Conservation (phyloP, 306 rosid genomes). For the Casuarina glauca region DNA sequence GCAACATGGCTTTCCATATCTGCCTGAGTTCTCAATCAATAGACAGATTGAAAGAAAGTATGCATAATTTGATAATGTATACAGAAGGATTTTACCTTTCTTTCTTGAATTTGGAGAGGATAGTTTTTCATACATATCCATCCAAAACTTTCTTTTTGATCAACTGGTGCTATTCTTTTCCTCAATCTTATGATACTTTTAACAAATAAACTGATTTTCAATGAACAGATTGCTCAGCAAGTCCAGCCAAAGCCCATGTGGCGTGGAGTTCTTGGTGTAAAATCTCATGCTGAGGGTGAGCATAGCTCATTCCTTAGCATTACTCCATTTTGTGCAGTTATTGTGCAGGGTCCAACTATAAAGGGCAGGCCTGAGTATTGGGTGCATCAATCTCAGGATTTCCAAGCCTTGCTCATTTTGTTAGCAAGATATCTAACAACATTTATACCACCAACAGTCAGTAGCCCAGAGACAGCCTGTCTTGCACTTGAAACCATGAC, state of each 20-base stretch:
- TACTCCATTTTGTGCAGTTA: not conserved
- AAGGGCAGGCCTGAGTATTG: not conserved
- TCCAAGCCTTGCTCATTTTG: conserved; percentile 82
- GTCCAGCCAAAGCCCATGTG: not conserved
- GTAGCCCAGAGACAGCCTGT: conserved; percentile 78
- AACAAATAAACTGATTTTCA: not conserved
- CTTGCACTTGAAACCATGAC: conserved; percentile 91
- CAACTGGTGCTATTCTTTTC: not conserved
- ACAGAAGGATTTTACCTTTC: not conserved
- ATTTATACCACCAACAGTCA: conserved; percentile 70
- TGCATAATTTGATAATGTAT: not conserved
- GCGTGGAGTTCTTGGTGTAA: not conserved
- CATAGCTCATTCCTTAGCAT: not conserved
- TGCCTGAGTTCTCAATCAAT: not conserved
- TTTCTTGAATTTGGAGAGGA: not conserved
- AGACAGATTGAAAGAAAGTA: not conserved
- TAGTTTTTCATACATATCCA: not conserved
- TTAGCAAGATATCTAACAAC: conserved; percentile 60
- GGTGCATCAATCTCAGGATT: conserved; percentile 44
- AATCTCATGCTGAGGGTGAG: not conserved
- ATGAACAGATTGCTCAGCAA: not conserved
- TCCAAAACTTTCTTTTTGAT: not conserved
- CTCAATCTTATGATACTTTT: not conserved
- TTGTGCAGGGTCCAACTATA: not conserved
- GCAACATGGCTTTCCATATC: not conserved